Evolutionary conservation across 768 basidiomycete genomes (phyloP).

Genomic region (Agaricus blazei): DNA sequence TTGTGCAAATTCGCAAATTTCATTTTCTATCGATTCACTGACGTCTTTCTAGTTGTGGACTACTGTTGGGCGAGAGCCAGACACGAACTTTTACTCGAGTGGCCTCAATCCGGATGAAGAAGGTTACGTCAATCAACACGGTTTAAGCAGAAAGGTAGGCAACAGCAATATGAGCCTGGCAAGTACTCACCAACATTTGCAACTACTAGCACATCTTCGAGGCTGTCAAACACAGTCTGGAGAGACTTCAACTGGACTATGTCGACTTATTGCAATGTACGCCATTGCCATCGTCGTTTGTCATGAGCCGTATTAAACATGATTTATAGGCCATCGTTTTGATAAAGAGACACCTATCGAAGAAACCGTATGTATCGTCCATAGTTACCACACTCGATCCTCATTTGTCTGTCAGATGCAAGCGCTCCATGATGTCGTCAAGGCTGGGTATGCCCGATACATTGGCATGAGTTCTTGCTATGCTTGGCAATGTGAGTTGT

Average conservation of each 20-base stretch:
- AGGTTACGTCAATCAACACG: slow-evolving; percentile 55
- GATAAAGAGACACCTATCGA: slow-evolving; percentile 54
- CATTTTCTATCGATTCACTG: not conserved
- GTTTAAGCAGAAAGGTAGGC: slow-evolving; percentile 30
- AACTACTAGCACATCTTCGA: slow-evolving; percentile 60
- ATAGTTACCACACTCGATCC: not conserved
- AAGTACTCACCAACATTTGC: not conserved
- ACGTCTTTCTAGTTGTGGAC: slow-evolving; percentile 31
- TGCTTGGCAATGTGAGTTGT: slow-evolving; percentile 46
- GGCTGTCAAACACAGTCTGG: slow-evolving; percentile 52
- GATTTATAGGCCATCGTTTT: slow-evolving; percentile 44
- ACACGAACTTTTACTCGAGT: slow-evolving; percentile 4
- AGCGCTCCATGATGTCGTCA: slow-evolving; percentile 64
- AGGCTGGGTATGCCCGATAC: slow-evolving; percentile 58
- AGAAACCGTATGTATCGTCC: slow-evolving; percentile 34
- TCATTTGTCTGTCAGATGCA: slow-evolving; percentile 40
- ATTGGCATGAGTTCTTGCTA: slow-evolving; percentile 54
- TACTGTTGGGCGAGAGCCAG: slow-evolving; percentile 23
- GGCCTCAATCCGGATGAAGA: slow-evolving; percentile 24
- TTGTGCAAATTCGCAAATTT: not conserved
- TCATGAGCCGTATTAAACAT: not conserved
- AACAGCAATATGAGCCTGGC: not conserved
- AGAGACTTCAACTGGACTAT: slow-evolving; percentile 71
- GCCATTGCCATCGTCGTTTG: slow-evolving; percentile 5
- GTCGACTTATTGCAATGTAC: slow-evolving; percentile 71